phyloP scores from a whole-genome alignment of 1,284 basidiomycete genomes.

The Neotropicomus parvogracilis region DNA sequence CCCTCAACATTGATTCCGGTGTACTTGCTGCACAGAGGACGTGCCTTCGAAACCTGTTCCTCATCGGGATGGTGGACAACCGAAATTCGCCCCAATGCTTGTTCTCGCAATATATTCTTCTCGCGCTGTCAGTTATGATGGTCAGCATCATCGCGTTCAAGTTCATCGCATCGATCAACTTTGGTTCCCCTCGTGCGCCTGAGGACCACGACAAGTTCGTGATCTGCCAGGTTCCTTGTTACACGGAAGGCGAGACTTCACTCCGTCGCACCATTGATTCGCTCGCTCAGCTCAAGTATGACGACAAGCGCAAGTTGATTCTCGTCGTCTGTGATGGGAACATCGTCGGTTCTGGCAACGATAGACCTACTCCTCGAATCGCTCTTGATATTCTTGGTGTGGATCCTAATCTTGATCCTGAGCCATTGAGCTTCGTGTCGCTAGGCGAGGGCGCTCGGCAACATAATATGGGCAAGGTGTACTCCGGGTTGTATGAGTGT shows the following conservation, averaged over 20 bases:
- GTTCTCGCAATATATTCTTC: constrained; percentile 90
- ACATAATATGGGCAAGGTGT: constrained; percentile 98
- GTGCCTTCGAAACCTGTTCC: constrained; percentile 91
- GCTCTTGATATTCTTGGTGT: constrained; percentile 96
- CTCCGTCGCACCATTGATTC: constrained; percentile 92
- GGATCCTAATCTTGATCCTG: constrained; percentile 89
- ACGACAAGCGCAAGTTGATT: constrained; percentile 95
- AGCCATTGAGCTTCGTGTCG: constrained; percentile 90
- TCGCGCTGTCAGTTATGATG: constrained; percentile 90
- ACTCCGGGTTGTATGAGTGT: constrained; percentile 93
- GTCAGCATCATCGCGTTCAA: constrained; percentile 97
- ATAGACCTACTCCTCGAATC: constrained; percentile 87
- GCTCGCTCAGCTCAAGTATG: constrained; percentile 90
- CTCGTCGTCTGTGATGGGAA: constrained; percentile 98
- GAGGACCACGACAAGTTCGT: constrained; percentile 99
- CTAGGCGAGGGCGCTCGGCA: constrained; percentile 95
- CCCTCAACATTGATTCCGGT: constrained; percentile 61
- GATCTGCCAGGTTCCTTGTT: constrained; percentile 97
- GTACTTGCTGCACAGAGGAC: constrained; percentile 77
- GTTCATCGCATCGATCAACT: constrained; percentile 93
- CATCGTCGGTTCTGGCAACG: constrained; percentile 95
- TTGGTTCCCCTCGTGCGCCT: constrained; percentile 77
- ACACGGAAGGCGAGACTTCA: constrained; percentile 91
- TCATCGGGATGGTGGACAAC: constrained; percentile 89
- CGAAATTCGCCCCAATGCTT: constrained; percentile 89